These are phyloP conservation scores for Cenococcum geophilum DNA, from an alignment of 495 filamentous ascomycete genomes.

Conservation along the genomic window DNA sequence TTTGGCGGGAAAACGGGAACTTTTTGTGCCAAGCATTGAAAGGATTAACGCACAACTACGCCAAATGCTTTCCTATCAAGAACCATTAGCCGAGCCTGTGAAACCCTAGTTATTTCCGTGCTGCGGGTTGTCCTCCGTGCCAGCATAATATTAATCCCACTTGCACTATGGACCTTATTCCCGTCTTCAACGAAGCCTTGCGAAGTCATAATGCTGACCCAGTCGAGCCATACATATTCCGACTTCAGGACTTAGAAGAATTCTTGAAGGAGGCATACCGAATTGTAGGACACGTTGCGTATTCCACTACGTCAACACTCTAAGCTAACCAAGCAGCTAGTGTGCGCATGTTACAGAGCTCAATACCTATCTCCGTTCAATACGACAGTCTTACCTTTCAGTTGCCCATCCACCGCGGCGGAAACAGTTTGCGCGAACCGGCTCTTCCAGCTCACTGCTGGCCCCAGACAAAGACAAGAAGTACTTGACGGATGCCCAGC, in stretches of 20 bases:
- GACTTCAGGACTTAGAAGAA: conserved; percentile 59
- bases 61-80: background rate
- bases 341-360: conserved; percentile 79
- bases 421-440: conserved; percentile 39
- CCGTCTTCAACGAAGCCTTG: conserved; percentile 62
- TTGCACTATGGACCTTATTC: conserved; percentile 62
- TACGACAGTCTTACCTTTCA: conserved; percentile 88
- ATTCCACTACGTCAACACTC: background rate
- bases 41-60: too few species aligned
- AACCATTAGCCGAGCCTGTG: background rate
- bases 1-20: too few species aligned
- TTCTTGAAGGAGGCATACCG: conserved; percentile 94
- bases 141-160: conserved; percentile 10
- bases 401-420: conserved; percentile 50
- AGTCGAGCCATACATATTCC: conserved; percentile 38
- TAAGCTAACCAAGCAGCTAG: conserved; percentile 43
- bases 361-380: conserved; percentile 65
- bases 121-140: too few species aligned
- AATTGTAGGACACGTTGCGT: conserved; percentile 57
- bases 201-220: conserved; percentile 49
- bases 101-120: background rate
- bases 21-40: too few species aligned
- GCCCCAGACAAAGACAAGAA: conserved; percentile 60
- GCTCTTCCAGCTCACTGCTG: conserved; percentile 33
- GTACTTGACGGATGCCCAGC: conserved; percentile 39